Base-by-base conservation (phyloP, 2,329 filamentous ascomycete species). In the Alternaria longipes region DNA sequence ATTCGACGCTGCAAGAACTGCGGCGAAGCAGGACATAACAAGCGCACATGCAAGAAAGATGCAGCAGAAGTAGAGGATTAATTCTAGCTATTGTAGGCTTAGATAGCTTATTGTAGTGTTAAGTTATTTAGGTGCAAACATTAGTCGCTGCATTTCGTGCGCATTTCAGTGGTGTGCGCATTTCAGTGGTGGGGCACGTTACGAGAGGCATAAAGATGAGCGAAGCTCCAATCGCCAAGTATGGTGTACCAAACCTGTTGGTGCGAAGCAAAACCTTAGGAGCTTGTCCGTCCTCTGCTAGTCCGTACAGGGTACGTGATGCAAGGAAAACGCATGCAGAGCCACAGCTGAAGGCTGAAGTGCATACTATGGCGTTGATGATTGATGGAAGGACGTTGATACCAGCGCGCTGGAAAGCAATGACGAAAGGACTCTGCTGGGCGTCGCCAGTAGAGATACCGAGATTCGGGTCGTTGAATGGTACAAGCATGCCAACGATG, bases 281-380 rank as follows among this genome's bases (percentile, higher is more conserved):
- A 0, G 68, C 68, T 11, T 70, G 49, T 9, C 60, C 62, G 1
- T 60, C 65, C 5, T 63, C 26, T 14, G 68, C 65, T 18, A 71
- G 36, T 8, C 57, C 55, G 36, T 70, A 68, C 8, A 72, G 50
- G 2, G 62, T 56, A 6, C 70, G 64, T 18, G 60, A 64, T 41
- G 54, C 44, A 22, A 56, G 44, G 44, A 56, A 26, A 34, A 52
- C 47, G 36, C 50, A 52, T 18, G 50, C 50, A 30, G 47, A 51
- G 12, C 47, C 47, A 18, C 47, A 51, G 20, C 47, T 38, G 3
- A 51, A 90, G 0, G 89, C 90, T 0, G 89, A 90, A 0, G 89
- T 91, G 60, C 93, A 84, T 64, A 93, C 88, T 9, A 93, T 82
- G 30, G 90, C 90, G 74, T 94, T 94, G 76, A 94, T 88, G 45